Base-by-base conservation (phyloP, 2,329 filamentous ascomycete genomes). In the Pseudocercospora ulei region DNA sequence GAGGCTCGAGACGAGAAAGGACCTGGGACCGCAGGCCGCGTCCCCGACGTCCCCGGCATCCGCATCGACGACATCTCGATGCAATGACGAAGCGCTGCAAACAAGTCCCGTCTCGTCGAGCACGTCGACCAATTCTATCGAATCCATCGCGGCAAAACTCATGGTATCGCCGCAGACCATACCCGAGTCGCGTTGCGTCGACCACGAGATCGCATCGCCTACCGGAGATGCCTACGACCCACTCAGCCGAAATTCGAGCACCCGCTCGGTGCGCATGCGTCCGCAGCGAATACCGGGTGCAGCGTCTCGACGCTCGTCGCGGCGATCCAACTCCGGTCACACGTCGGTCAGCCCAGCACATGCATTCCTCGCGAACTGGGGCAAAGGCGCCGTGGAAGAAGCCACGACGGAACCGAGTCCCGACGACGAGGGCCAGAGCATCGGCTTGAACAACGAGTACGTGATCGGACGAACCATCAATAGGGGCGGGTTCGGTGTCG, bases 391-490 rank as follows among this genome's bases (percentile, higher is more conserved):
- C 12, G 37, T 44, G n/a, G 50, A 54, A 11, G 51, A 55, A 25
- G 47, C 46, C 5, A 46, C 48, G 3, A 33, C 48, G 6, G 55
- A 58, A 54, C 47, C 62, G 3, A 66, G 76, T 43, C 75, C 75
- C 7, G 77, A 81, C 53, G 74, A 78, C 33, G 76, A 80, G 62
- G 77, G 77, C 2, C 76, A 80, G 55, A 71, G 76, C 43, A 72
- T 81, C 30, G 76, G 75, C 26, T 69, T 67, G 30, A 53, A 65
- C 26, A 62, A 71, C 36, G 73, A 78, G 46, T 81, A 80, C 56
- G 73, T 81, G 19, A 72, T 81, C 35, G 77, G 77, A 31, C 75
- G 76, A 48, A 71, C 75, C 43, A 75, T 81, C 43, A 77, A 75
- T 2, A 73, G 67, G 46, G 77, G 77, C 16, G 77, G 77, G 3